These are phyloP conservation scores for Mortierella alpina DNA, from an alignment of 192 early-diverging fungal genomes.

Conservation along the genomic window DNA sequence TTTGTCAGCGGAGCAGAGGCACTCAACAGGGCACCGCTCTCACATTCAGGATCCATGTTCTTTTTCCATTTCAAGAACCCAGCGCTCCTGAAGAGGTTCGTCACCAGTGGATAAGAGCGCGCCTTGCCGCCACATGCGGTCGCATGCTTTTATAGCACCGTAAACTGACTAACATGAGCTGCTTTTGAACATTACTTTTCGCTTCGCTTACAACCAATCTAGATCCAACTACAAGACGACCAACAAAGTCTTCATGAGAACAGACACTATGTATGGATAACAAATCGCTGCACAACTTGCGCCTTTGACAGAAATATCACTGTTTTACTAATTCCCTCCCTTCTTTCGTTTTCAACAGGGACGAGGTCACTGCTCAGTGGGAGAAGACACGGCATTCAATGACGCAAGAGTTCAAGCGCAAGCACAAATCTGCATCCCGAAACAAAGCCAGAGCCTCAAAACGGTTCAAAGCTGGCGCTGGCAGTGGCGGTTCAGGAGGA, in stretches of 20 bases:
- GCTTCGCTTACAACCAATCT: background rate
- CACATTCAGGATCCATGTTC: constrained; percentile 52
- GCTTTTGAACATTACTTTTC: too few species aligned
- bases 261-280: constrained; percentile 49
- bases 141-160: background rate
- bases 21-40: constrained; percentile 22
- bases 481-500: constrained; percentile 1
- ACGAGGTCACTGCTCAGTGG: constrained; percentile 66
- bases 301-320: background rate
- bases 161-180: background rate
- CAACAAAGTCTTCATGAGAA: constrained; percentile 60
- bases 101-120: constrained; percentile 6
- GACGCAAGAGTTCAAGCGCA: constrained; percentile 73
- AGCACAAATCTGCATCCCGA: constrained; percentile 65
- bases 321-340: background rate
- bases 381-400: constrained; percentile 64
- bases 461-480: constrained; percentile 15
- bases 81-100: constrained; percentile 47
- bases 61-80: constrained; percentile 60
- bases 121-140: background rate
- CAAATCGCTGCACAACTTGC: background rate
- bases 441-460: constrained; percentile 52
- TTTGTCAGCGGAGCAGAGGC: constrained; percentile 28
- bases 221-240: constrained; percentile 52
- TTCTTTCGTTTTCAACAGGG: constrained; percentile 48